Conservation (phyloP, 2,329 filamentous ascomycete species). For the Phialemoniopsis sp. region DNA sequence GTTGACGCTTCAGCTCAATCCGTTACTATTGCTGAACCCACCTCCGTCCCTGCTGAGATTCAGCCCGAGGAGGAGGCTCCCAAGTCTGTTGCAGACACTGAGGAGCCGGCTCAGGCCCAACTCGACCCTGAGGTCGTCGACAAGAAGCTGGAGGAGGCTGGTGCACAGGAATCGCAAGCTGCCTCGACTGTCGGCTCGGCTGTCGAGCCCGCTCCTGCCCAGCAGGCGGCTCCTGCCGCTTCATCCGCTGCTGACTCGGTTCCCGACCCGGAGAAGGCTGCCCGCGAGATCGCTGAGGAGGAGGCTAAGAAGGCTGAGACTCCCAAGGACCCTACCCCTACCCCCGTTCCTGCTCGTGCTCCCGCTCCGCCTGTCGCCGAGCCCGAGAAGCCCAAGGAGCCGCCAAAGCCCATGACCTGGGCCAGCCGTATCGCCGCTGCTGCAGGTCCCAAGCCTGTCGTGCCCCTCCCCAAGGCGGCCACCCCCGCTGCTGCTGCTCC, state of each 20-base stretch:
- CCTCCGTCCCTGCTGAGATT: conserved; percentile 24
- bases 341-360: conserved; percentile 35
- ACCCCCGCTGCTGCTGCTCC: conserved; percentile 48
- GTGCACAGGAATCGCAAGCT: conserved; percentile 29
- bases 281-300: conserved; percentile 50
- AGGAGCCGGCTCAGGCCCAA: conserved; percentile 14
- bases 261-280: conserved; percentile 45
- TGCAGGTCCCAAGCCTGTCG: conserved; percentile 45
- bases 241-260: conserved; percentile 21
- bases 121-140: conserved; percentile 56
- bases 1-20: conserved; percentile 29
- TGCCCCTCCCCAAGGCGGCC: conserved; percentile 54
- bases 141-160: conserved; percentile 68
- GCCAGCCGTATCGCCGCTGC: conserved; percentile 64
- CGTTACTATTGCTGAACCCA: conserved; percentile 15
- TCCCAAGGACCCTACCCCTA: conserved; percentile 59
- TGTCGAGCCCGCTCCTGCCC: conserved; percentile 16
- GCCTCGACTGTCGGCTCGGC: conserved; percentile 34
- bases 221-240: conserved; percentile 21
- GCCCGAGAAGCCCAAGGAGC: conserved; percentile 41
- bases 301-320: conserved; percentile 56
- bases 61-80: conserved; percentile 14
- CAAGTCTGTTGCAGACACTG: conserved; percentile 23
- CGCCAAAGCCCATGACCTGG: conserved; percentile 67
- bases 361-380: conserved; percentile 35